Evolutionary conservation across 371 early-diverging fungal species (phyloP).

Genomic region (Rhizopus arrhizus): DNA sequence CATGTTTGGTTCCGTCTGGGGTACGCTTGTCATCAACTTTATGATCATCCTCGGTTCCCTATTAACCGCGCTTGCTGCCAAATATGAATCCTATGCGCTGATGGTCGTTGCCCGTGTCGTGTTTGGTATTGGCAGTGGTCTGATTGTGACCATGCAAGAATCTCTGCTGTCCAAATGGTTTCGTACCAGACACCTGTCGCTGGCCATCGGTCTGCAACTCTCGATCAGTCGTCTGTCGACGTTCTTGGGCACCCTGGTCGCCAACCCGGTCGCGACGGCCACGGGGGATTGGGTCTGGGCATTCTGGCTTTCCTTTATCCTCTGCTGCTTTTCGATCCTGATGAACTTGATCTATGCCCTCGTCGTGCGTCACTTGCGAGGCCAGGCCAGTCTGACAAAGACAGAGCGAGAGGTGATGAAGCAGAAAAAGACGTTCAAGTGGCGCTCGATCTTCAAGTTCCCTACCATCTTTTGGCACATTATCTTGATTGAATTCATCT

Average conservation of each 20-base stretch:
- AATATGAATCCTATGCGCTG: conserved; percentile 36
- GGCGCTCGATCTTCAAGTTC: conserved; percentile 46
- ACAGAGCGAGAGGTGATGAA: conserved; percentile 31
- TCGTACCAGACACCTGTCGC: conserved; percentile 40
- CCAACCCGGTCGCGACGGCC: conserved; percentile 42
- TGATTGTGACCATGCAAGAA: conserved; percentile 64
- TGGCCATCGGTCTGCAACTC: conserved; percentile 55
- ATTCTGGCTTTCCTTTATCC: conserved; percentile 54
- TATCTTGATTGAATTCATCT: conserved; percentile 47
- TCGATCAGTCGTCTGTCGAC: conserved; percentile 54
- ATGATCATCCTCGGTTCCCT: conserved; percentile 51
- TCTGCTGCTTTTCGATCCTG: conserved; percentile 49
- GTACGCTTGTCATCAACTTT: conserved; percentile 46
- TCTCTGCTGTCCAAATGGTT: conserved; percentile 63
- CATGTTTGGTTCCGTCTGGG: conserved; percentile 56
- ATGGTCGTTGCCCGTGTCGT: conserved; percentile 57
- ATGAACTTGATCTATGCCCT: conserved; percentile 53
- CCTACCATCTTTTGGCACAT: conserved; percentile 56
- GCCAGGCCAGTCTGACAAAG: conserved; percentile 25
- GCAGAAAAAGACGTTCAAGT: conserved; percentile 43
- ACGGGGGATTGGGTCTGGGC: conserved; percentile 56
- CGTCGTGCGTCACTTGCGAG: conserved; percentile 41
- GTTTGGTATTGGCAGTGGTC: conserved; percentile 58
- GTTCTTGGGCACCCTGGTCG: conserved; percentile 54
- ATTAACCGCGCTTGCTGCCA: conserved; percentile 50